phyloP scores from a whole-genome alignment of 805 yeast species.

The Tetrapisispora fleetii region DNA sequence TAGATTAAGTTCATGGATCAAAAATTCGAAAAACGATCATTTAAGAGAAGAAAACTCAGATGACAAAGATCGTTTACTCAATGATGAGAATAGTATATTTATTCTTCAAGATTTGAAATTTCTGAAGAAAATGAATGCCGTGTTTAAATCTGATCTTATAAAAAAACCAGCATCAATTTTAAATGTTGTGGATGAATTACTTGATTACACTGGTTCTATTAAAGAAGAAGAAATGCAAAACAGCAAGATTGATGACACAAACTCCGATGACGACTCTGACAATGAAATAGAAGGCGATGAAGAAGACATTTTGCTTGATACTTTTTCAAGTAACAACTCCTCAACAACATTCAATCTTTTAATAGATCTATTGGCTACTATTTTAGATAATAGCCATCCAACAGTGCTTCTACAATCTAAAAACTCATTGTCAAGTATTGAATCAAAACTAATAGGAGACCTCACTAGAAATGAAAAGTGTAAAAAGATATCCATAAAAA shows the following conservation, averaged over 20 bases:
- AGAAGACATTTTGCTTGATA: slow-evolving; percentile 1
- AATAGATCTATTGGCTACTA: slow-evolving; percentile 32
- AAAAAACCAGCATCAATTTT: slow-evolving; percentile 46
- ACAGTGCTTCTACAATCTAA: slow-evolving; percentile 13
- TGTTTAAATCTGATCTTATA: slow-evolving; percentile 42
- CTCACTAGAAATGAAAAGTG: background rate
- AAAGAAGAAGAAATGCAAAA: slow-evolving; percentile 25
- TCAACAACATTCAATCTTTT: slow-evolving; percentile 21
- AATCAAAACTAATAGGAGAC: slow-evolving; percentile 9
- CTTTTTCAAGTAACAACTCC: background rate
- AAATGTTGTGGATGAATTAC: slow-evolving; percentile 36
- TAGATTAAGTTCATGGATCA: slow-evolving; percentile 54
- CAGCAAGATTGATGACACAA: slow-evolving; percentile 25
- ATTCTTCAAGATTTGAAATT: slow-evolving; percentile 52
- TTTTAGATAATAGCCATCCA: slow-evolving; percentile 26
- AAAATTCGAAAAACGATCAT: background rate
- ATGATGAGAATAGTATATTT: slow-evolving; percentile 40
- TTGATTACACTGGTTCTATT: slow-evolving; percentile 15
- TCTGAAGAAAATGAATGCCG: slow-evolving; percentile 49
- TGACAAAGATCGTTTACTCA: slow-evolving; percentile 3
- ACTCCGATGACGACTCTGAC: slow-evolving; percentile 21
- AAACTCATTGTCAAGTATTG: slow-evolving; percentile 25
- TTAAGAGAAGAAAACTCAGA: background rate
- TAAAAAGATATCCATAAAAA: background rate
- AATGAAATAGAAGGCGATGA: slow-evolving; percentile 26